Evolutionary conservation across 1,284 basidiomycete genomes (phyloP).

Genomic region (Stygiomarasmius scandens): DNA sequence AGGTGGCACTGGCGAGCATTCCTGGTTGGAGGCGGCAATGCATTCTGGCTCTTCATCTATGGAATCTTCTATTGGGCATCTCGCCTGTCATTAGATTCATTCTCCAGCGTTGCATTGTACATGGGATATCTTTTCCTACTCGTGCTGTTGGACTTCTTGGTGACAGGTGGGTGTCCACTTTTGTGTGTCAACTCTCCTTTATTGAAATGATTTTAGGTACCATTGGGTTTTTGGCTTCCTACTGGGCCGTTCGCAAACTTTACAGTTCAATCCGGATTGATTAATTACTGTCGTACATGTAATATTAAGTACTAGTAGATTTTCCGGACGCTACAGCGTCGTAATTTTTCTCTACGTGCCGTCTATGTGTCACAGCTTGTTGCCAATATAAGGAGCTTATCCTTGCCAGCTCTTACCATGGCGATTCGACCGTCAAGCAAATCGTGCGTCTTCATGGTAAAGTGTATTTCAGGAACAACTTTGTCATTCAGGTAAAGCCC

Average conservation of each 20-base stretch:
- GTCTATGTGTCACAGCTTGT: slow-evolving; percentile 13
- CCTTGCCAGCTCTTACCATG: slow-evolving; percentile 77
- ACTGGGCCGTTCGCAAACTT: slow-evolving; percentile 82
- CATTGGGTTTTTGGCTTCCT: slow-evolving; percentile 83
- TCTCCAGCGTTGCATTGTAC: slow-evolving; percentile 86
- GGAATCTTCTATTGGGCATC: slow-evolving; percentile 89
- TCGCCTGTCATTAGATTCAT: slow-evolving; percentile 80
- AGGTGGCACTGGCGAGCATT: slow-evolving; percentile 98
- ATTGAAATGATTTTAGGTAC: slow-evolving; percentile 51
- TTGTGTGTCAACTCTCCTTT: slow-evolving; percentile 5
- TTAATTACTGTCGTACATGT: slow-evolving; percentile 31
- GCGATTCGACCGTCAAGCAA: slow-evolving; percentile 68
- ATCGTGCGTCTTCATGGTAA: slow-evolving; percentile 47
- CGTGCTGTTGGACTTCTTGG: slow-evolving; percentile 83
- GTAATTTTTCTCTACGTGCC: too few relatives aligned
- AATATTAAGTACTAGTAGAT: too few relatives aligned
- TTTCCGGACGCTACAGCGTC: too few relatives aligned
- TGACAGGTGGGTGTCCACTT: slow-evolving; percentile 66
- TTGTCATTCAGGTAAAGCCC: slow-evolving; percentile 50
- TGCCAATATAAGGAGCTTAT: slow-evolving; percentile 69
- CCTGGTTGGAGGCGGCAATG: slow-evolving; percentile 91
- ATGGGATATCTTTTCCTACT: slow-evolving; percentile 82
- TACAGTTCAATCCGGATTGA: slow-evolving; percentile 83
- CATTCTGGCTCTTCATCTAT: slow-evolving; percentile 90
- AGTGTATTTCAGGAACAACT: slow-evolving; percentile 42